Percentiles rank a stretch among this genome's conserved stretches.
Conservation (phyloP, 257 asterid species). For the Nicotiana noctiflora region DNA sequence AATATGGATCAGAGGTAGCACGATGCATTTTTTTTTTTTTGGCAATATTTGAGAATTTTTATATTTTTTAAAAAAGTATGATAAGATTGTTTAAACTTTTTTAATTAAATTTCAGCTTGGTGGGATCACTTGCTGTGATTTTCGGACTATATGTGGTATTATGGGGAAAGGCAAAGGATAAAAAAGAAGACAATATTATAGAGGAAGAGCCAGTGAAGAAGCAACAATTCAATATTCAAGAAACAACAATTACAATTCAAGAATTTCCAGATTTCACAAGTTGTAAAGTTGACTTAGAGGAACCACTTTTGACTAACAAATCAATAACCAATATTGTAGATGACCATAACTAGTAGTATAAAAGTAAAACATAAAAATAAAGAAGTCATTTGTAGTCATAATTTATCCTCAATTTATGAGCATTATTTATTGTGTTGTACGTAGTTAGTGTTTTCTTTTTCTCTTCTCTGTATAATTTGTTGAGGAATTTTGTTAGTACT, state of each 20-base stretch:
- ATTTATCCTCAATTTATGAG: too few species aligned
- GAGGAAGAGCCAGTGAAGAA: slow-evolving; percentile 13
- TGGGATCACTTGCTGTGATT: slow-evolving; percentile 56
- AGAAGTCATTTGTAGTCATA: too few species aligned
- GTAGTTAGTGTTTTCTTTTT: too few species aligned
- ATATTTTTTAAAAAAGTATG: background rate
- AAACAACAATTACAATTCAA: background rate
- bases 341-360: background rate
- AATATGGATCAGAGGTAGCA: background rate
- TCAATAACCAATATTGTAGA: background rate
- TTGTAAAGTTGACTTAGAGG: slow-evolving; percentile 35
- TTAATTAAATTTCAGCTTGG: slow-evolving; percentile 27
- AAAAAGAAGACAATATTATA: slow-evolving; percentile 8
- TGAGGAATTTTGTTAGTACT: too few species aligned
- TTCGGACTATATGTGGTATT: slow-evolving; percentile 58
- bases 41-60: background rate
- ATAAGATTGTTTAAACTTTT: background rate
- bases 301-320: slow-evolving; percentile 38
- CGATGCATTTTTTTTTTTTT: background rate
- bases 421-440: too few species aligned
- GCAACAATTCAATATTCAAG: background rate
- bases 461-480: too few species aligned
- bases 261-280: slow-evolving; percentile 17
- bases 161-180: slow-evolving; percentile 69
- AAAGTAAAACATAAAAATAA: background rate